Evolutionary conservation across 1,284 basidiomycete species (phyloP).

Genomic region (Cerrena zonata): DNA sequence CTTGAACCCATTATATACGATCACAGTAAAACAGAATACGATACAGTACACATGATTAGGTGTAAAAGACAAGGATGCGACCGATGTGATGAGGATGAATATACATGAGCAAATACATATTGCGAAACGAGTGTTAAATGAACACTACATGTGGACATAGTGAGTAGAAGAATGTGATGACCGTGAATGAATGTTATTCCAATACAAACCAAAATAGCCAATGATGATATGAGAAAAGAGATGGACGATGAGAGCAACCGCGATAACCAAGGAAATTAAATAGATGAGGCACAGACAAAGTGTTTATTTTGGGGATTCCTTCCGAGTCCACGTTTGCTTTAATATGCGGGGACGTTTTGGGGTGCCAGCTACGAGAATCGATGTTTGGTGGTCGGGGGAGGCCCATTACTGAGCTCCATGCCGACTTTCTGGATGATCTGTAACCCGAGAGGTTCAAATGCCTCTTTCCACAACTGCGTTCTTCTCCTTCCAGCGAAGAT

Average conservation of each 20-base stretch:
- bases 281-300: neutral
- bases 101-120: neutral
- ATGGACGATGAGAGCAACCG: neutral
- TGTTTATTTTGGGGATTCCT: neutral
- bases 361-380: neutral
- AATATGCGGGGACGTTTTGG: neutral
- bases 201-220: too few relatives aligned
- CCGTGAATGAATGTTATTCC: neutral
- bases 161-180: neutral
- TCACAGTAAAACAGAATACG: neutral
- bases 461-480: slow-evolving; percentile 53
- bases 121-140: too few relatives aligned
- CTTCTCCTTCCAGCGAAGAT: slow-evolving; percentile 51
- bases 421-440: slow-evolving; percentile 65
- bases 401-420: slow-evolving; percentile 64
- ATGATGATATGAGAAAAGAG: neutral
- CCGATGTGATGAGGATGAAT: neutral
- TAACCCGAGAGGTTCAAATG: slow-evolving; percentile 60
- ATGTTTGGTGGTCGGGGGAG: slow-evolving; percentile 26
- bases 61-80: neutral
- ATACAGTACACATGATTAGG: neutral
- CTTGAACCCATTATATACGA: neutral
- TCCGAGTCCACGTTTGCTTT: neutral
- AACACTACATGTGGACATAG: neutral
- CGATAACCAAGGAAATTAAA: neutral